These are phyloP conservation scores for Citeromyces nyonsensis DNA, from an alignment of 805 yeast genomes.

Conservation along the genomic window DNA sequence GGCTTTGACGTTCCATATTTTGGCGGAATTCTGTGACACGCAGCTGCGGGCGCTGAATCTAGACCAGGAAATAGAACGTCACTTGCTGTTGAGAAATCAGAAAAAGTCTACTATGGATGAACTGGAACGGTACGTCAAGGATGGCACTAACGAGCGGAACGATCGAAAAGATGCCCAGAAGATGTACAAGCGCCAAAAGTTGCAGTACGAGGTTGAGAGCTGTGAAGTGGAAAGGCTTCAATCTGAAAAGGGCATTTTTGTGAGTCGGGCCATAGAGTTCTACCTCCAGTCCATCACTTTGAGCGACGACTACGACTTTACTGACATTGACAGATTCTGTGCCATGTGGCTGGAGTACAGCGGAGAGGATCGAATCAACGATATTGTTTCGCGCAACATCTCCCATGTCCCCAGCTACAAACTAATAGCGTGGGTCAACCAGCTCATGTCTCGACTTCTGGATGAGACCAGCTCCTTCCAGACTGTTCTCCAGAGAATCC, in stretches of 20 bases:
- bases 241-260: constrained; percentile 23
- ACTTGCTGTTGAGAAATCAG: constrained; percentile 20
- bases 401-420: constrained; percentile 35
- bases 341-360: constrained; percentile 70
- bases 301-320: constrained; percentile 25
- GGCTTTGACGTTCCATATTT: constrained; percentile 34
- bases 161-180: constrained; percentile 38
- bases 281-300: constrained; percentile 39
- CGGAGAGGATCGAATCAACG: constrained; percentile 24
- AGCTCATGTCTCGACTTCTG: constrained; percentile 56
- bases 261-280: constrained; percentile 37
- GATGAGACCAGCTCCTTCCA: constrained; percentile 37
- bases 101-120: constrained; percentile 33
- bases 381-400: constrained; percentile 20
- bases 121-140: constrained; percentile 25
- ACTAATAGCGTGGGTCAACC: constrained; percentile 72
- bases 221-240: constrained; percentile 21
- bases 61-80: constrained; percentile 25
- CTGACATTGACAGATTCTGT: constrained; percentile 61
- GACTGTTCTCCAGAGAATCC: constrained; percentile 25
- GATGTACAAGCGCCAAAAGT: constrained; percentile 30
- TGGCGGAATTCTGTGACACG: constrained; percentile 62
- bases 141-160: constrained; percentile 19
- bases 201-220: constrained; percentile 32
- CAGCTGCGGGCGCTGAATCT: constrained; percentile 33